Percentiles rank a stretch among this genome's conserved stretches.
phyloP scores from a whole-genome alignment of 352 stramenopile genomes.

The Globisporangium ultimum region DNA sequence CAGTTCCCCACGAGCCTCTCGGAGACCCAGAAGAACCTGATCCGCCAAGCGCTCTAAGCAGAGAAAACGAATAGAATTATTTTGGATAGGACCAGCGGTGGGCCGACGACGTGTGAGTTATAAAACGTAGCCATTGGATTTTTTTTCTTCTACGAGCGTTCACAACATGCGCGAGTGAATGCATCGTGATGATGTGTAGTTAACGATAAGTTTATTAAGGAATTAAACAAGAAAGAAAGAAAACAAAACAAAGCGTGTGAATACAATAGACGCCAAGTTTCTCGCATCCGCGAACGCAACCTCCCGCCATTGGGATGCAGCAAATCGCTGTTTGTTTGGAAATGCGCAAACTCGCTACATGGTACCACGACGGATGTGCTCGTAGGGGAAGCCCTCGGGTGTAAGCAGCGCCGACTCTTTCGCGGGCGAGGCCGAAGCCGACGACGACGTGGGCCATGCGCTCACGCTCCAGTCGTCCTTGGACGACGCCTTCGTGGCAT shows the following conservation, averaged over 20 bases:
- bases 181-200: no score
- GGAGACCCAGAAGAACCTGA: slow-evolving; percentile 60
- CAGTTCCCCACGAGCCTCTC: slow-evolving; percentile 94
- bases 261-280: no score
- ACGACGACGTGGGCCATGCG: slow-evolving; percentile 26
- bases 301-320: no score
- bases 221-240: not conserved
- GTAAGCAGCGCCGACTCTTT: slow-evolving; percentile 33
- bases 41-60: slow-evolving; percentile 71
- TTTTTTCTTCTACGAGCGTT: no score
- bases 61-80: not conserved
- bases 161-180: no score
- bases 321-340: no score
- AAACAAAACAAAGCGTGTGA: no score
- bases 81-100: not conserved
- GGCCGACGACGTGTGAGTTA: not conserved
- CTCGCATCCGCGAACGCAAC: no score
- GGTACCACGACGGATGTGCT: slow-evolving; percentile 71
- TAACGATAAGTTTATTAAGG: not conserved
- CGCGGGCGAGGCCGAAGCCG: slow-evolving; percentile 21
- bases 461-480: slow-evolving; percentile 71
- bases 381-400: slow-evolving; percentile 52
- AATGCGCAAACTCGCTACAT: slow-evolving; percentile 37
- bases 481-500: slow-evolving; percentile 22
- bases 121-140: no score